Evolutionary conservation across 2,329 filamentous ascomycete species (phyloP), one percentile per base, ranked within the genome.

Genomic region (Talaromyces sp.): DNA sequence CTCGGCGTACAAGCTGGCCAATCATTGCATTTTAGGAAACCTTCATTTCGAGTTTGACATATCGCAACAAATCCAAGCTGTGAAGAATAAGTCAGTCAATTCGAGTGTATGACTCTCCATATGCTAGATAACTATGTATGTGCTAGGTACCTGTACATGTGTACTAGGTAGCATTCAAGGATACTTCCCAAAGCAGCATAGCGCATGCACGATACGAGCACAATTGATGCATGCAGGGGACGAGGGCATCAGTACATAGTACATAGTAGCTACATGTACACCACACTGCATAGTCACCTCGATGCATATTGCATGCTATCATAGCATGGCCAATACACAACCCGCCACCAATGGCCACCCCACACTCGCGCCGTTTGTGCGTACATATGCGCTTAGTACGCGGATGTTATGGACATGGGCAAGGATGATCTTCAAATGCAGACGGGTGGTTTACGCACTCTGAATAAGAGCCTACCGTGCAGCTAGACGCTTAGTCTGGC

Each of bases 171-270:
- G 53, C 10, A 56, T 56, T 34, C 53, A 56, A 38, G 53, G 31
- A n/a, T 56, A 56, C 51, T 56, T 34, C 53, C 53, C 11, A 36
- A 56, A 22, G n/a, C 17, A 25, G 53, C 31, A 22, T 36, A 56
- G 53, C 29, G 53, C 19, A 38, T 36, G 51, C 27, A 31, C 5
- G 15, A 31, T 34, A 11, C 19, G 27, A 19, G 17, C 29, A 19
- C 27, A 54, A 54, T 31, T 11, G 31, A 56, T 56, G 53, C 53
- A 56, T 22, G 53, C 53, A 56, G 49, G 49, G 49, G 49, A 54
- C 11, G 47, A 51, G 6, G 25, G 25, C 22, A 49, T 36, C 34
- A 36, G 31, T 34, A 34, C n/a, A n/a, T n/a, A n/a, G n/a, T n/a
- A n/a, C n/a, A n/a, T n/a, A n/a, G n/a, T n/a, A n/a, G n/a, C n/a